These are phyloP conservation scores for Phyllachora maydis DNA, from an alignment of 2,329 filamentous ascomycete genomes.

Conservation along the genomic window DNA sequence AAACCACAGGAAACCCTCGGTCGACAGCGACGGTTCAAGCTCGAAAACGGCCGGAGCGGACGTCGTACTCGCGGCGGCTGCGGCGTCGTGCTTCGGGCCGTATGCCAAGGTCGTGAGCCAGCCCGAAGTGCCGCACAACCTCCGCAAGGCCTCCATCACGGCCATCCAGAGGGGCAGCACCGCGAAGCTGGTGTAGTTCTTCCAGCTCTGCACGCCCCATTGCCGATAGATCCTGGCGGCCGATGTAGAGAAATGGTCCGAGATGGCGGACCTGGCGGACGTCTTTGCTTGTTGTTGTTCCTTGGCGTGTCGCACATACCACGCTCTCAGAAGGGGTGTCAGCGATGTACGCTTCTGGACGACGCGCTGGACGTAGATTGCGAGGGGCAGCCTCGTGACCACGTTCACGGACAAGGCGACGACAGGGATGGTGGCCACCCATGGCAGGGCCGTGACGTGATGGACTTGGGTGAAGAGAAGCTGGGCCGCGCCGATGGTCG, in stretches of 20 bases:
- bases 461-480: constrained; percentile 22
- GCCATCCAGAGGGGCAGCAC: constrained; percentile 26
- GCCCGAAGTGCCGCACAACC: constrained; percentile 22
- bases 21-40: constrained; percentile 14
- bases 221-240: constrained; percentile 7
- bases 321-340: constrained; percentile 12
- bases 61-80: constrained; percentile 1
- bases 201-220: constrained; percentile 25
- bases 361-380: constrained; percentile 15
- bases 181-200: constrained; percentile 16
- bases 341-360: constrained; percentile 10
- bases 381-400: constrained; percentile 23
- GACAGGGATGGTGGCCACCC: constrained; percentile 32
- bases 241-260: too few relatives aligned
- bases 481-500: constrained; percentile 16
- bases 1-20: constrained; percentile 34
- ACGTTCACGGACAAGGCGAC: constrained; percentile 23
- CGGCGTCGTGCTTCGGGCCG: constrained; percentile 3
- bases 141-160: constrained; percentile 26
- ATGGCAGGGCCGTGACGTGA: constrained; percentile 20
- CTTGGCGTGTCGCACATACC: constrained; percentile 10
- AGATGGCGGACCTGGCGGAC: too few relatives aligned
- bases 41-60: too few relatives aligned
- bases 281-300: too few relatives aligned
- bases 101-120: constrained; percentile 10